Base-by-base conservation (phyloP, 2,329 filamentous ascomycete species). In the Pseudogymnoascus sp. region DNA sequence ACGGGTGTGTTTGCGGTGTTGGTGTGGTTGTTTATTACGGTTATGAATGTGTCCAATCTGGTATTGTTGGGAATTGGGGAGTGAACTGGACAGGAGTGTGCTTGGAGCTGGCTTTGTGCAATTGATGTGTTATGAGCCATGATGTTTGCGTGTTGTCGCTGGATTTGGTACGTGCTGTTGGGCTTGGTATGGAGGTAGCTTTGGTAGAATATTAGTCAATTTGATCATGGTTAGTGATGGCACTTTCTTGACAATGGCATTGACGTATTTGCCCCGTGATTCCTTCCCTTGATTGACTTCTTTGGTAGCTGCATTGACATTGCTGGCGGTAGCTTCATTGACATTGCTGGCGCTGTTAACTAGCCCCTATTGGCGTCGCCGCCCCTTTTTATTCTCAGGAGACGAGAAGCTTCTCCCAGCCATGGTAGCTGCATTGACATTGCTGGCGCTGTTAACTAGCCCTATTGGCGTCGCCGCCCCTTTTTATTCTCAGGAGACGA, bases 21-120 rank as follows among this genome's bases (percentile, higher is more conserved):
- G 1, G 83, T 94, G 55, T 94, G 91, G 90, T 64, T 87, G 1
- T 74, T 92, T 29, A 90, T 94, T 70, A 82, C 86, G 0, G 76
- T 89, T 6, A 89, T 93, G 87, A 92, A 93, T 71, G 79, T 91
- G n/a, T 87, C 89, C 0, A 82, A 90, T 65, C 72, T 92, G 67
- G 89, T 91, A 2, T 72, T 92, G 7, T 71, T 90, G 69, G 87
- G 85, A 2, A 68, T 69, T 59, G 63, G 8, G 43, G 62, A 10
- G 59, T 61, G 55, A 61, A 1, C 29, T 23, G n/a, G 45, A 12
- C 8, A 52, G 26, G n/a, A 2, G 19, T 14, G 21, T 26, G 41
- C 6, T 3, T 45, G 41, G 8, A 14, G 49, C 6, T 4, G 29
- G 26, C 10, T 19, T 33, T n/a, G 8, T 19, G 49, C 11, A 14